Evolutionary conservation across 805 yeast species (phyloP).

Genomic region (Candida multigemmis): DNA sequence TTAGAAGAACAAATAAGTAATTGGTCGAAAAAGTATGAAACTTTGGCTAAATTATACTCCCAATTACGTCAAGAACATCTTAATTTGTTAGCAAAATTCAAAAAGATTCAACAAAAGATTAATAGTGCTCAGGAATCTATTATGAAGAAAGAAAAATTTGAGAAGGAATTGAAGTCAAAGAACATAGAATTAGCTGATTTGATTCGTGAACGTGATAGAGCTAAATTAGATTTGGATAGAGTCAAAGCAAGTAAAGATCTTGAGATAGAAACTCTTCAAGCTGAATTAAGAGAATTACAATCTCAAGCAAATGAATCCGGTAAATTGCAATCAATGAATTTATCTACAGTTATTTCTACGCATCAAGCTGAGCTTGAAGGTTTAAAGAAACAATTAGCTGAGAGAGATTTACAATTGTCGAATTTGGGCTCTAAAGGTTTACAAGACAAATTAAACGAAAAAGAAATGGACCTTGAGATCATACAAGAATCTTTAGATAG

Average conservation of each 20-base stretch:
- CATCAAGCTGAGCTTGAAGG: constrained; percentile 57
- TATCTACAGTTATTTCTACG: constrained; percentile 48
- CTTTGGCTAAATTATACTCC: constrained; percentile 80
- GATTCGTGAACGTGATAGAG: constrained; percentile 83
- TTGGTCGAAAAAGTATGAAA: constrained; percentile 84
- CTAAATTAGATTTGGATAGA: constrained; percentile 73
- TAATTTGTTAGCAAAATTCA: constrained; percentile 65
- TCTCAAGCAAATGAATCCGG: constrained; percentile 52
- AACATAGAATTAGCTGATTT: constrained; percentile 82
- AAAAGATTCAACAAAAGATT: constrained; percentile 77
- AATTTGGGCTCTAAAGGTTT: constrained; percentile 20
- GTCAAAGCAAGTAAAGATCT: constrained; percentile 53
- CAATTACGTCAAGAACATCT: constrained; percentile 90
- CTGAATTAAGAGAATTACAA: constrained; percentile 54
- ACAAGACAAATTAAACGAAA: constrained; percentile 45
- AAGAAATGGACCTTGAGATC: constrained; percentile 72
- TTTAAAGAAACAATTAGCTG: constrained; percentile 38
- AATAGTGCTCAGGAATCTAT: constrained; percentile 86
- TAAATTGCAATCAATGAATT: constrained; percentile 53
- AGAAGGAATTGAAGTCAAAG: constrained; percentile 76
- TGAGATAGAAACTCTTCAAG: constrained; percentile 56
- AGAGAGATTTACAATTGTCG: constrained; percentile 14
- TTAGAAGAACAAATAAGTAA: constrained; percentile 66
- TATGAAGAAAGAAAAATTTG: constrained; percentile 71
- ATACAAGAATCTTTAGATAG: constrained; percentile 73